A percentile compares a stretch with the other conserved stretches of the same genome.
These are phyloP conservation scores for Rauvolfia tetraphylla DNA, from an alignment of 257 asterid species.

Conservation along the genomic window DNA sequence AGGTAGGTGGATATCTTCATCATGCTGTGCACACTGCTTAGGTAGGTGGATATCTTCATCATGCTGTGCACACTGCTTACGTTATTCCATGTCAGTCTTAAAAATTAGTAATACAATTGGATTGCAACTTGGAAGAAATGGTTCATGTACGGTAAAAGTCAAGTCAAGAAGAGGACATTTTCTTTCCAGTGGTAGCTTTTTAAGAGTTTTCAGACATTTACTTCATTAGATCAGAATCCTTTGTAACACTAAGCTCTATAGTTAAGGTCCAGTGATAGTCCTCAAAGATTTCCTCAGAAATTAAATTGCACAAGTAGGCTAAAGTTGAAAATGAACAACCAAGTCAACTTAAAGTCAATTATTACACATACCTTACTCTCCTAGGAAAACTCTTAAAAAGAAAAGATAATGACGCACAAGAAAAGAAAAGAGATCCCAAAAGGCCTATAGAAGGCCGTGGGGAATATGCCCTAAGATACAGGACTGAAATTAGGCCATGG, in stretches of 20 bases:
- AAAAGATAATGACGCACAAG: neutral
- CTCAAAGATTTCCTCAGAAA: neutral
- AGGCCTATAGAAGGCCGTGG: neutral
- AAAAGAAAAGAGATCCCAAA: neutral
- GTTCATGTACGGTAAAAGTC: neutral
- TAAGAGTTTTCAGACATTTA: too few species aligned
- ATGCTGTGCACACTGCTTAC: neutral
- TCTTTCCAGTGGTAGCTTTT: too few species aligned
- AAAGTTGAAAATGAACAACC: neutral
- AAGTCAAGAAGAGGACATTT: too few species aligned
- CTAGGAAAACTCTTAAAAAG: too few species aligned
- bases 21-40: neutral
- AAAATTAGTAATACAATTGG: neutral
- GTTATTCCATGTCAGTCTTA: neutral
- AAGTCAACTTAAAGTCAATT: neutral
- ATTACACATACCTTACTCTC: too few species aligned
- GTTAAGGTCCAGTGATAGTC: neutral
- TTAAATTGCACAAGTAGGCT: too few species aligned
- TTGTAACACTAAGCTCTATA: neutral
- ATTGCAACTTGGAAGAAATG: neutral
- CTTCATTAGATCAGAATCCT: too few species aligned
- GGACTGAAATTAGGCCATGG: too few species aligned
- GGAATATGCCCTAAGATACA: too few species aligned
- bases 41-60: neutral
- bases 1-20: neutral